Base-by-base conservation (phyloP, 345 rosid genomes). In the Anacardium occidentale region DNA sequence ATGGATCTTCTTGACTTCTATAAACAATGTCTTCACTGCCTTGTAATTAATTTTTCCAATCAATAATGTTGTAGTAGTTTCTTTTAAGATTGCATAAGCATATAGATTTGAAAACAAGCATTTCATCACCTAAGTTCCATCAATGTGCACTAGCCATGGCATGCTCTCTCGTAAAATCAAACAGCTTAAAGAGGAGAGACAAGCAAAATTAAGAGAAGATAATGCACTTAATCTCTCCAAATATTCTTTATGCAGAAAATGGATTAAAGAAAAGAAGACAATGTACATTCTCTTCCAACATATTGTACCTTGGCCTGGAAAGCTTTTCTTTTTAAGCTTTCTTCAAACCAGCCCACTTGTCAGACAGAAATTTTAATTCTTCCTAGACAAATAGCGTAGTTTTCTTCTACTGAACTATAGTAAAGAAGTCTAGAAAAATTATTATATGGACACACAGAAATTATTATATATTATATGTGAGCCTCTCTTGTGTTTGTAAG, bases 371-470 rank as follows among this genome's bases (percentile, higher is more conserved):
- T 25, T 47, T 15, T 48, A 26, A 26, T 22, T 20, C 37, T 10
- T 12, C 13, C 37, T 3, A 1, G 55, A 67, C 40, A 61, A 25
- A 50, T 10, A 0, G n/a, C 2, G 1, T 66, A 18, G 14, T 55
- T 62, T 32, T 20, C 20, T 75, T 75, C 47, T 25, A 68, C n/a
- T 17, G 64, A 62, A 75, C 37, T 32, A 29, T 32, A 25, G 22
- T 42, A 59, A 17, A 45, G 10, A 24, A 17, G 50, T 7, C 52
- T 12, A 44, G 40, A 55, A 48, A 26, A 24, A 29, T 29, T 12
- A 21, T n/a, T 29, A 67, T 67, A 11, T 20, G 21, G 42, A 24
- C 22, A 56, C 4, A 51, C 13, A 44, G 40, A 55, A 48, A 48
- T 25, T 12, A 21, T n/a, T 29, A 67, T 52, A n/a, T 34, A 20